phyloP scores from a whole-genome alignment of 208 protist species.

The Trypanosomatidae sp. region DNA sequence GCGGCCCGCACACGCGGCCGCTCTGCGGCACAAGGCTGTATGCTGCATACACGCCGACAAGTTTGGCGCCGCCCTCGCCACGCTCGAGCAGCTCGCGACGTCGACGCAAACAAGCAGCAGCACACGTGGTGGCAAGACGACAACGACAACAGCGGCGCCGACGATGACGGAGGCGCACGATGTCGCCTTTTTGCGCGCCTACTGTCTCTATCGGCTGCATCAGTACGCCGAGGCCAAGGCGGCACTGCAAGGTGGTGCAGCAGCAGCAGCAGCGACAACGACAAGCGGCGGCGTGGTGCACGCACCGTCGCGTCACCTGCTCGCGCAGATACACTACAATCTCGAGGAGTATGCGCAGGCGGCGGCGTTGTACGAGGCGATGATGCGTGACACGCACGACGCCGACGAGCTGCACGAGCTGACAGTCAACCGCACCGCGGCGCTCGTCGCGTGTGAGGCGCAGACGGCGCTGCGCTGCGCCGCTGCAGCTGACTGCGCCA shows the following conservation, averaged over 20 bases:
- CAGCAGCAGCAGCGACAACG: not conserved
- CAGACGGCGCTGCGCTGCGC: slow-evolving; percentile 19
- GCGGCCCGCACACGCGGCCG: slow-evolving; percentile 28
- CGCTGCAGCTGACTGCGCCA: too few species aligned
- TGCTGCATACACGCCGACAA: slow-evolving; percentile 44
- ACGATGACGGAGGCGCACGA: slow-evolving; percentile 6
- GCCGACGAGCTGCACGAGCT: slow-evolving; percentile 63
- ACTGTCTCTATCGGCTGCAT: slow-evolving; percentile 56
- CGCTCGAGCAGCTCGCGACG: slow-evolving; percentile 26
- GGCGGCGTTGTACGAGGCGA: slow-evolving; percentile 39
- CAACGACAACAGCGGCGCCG: slow-evolving; percentile 1
- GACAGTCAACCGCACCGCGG: slow-evolving; percentile 59
- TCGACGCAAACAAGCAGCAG: not conserved
- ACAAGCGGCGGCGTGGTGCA: too few species aligned
- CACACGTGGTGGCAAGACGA: not conserved
- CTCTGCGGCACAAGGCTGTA: slow-evolving; percentile 54
- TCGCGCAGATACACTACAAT: slow-evolving; percentile 74
- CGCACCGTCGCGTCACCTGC: slow-evolving; percentile 41
- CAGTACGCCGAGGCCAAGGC: slow-evolving; percentile 41
- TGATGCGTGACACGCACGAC: slow-evolving; percentile 25
- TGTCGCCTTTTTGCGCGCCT: slow-evolving; percentile 50
- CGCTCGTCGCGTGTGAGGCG: slow-evolving; percentile 21
- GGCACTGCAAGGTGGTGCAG: slow-evolving; percentile 8
- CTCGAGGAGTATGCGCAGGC: slow-evolving; percentile 62
- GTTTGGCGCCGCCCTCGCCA: slow-evolving; percentile 40